A percentile compares a stretch with the other conserved stretches of the same genome.
Evolutionary conservation across 1,284 basidiomycete genomes (phyloP).

Genomic region (Pyrrhoderma noxium): DNA sequence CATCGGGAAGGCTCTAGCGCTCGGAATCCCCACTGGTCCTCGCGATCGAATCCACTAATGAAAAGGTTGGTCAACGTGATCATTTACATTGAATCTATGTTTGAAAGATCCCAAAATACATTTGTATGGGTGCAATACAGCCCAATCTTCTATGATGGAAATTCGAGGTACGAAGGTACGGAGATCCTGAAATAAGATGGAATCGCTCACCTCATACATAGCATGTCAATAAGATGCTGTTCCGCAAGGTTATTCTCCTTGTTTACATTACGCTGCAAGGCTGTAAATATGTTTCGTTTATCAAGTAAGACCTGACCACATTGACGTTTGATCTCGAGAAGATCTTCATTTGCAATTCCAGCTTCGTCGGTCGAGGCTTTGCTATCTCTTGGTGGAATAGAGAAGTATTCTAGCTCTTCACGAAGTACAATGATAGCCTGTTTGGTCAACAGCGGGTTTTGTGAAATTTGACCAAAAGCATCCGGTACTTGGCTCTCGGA

Average conservation of each 20-base stretch:
- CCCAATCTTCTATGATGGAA: too few relatives aligned
- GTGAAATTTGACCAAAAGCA: constrained; percentile 40
- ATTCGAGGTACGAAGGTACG: not conserved
- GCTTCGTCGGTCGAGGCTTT: constrained; percentile 61
- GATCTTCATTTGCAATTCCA: constrained; percentile 70
- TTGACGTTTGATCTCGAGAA: constrained; percentile 72
- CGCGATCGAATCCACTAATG: constrained; percentile 85
- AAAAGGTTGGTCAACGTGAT: constrained; percentile 4
- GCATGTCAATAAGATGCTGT: constrained; percentile 99
- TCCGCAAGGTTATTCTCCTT: constrained; percentile 99
- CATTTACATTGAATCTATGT: too few relatives aligned
- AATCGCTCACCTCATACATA: constrained; percentile 87
- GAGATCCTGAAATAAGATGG: constrained; percentile 9
- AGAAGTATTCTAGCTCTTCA: constrained; percentile 98
- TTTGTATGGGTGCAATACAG: too few relatives aligned
- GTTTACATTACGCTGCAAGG: constrained; percentile 96
- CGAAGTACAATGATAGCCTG: constrained; percentile 98
- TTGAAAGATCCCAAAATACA: too few relatives aligned
- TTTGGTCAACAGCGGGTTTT: constrained; percentile 84
- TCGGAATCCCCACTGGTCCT: constrained; percentile 96
- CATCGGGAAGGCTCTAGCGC: constrained; percentile 93
- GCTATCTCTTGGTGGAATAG: constrained; percentile 76
- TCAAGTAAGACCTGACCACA: constrained; percentile 87
- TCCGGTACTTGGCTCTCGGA: constrained; percentile 45
- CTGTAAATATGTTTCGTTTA: constrained; percentile 92